Percentiles rank a stretch among this genome's conserved stretches.
Conservation (phyloP, 164 flowering plant genomes). For the Nymphaea thermarum region DNA sequence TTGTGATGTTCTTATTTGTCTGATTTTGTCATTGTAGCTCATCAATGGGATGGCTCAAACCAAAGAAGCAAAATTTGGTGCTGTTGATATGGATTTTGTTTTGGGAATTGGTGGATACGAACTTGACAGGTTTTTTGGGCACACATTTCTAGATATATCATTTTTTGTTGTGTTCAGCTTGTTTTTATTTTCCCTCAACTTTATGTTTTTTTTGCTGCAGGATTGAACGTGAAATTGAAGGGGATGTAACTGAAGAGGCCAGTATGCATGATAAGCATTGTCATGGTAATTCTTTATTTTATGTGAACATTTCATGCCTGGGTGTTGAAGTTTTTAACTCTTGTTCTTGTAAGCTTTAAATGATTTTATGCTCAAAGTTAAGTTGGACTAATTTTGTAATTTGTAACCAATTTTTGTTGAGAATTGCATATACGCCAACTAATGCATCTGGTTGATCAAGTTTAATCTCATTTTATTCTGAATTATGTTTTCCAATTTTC, state of each 20-base stretch:
- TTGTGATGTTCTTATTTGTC: background rate
- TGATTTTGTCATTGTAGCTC: constrained; percentile 30
- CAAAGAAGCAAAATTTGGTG: constrained; percentile 65
- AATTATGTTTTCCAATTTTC: background rate
- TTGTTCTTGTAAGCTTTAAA: background rate
- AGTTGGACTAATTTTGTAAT: background rate
- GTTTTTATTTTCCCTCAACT: background rate
- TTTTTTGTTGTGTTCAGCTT: background rate
- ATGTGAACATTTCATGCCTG: background rate
- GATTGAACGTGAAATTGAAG: constrained; percentile 58
- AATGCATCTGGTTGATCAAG: background rate
- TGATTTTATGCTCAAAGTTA: background rate
- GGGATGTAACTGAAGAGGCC: constrained; percentile 24
- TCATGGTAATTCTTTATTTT: constrained; percentile 25
- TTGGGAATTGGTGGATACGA: constrained; percentile 97
- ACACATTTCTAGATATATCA: background rate
- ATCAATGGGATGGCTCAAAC: constrained; percentile 88
- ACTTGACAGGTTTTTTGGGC: constrained; percentile 60
- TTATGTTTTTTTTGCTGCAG: constrained; percentile 26
- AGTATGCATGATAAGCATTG: constrained; percentile 26
- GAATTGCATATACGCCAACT: background rate
- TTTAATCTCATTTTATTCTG: background rate
- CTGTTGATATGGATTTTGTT: constrained; percentile 87
- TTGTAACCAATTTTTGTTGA: background rate
- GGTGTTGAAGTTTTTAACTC: background rate